phyloP scores from a whole-genome alignment of 345 rosid genomes.

The Kandelia obovata region DNA sequence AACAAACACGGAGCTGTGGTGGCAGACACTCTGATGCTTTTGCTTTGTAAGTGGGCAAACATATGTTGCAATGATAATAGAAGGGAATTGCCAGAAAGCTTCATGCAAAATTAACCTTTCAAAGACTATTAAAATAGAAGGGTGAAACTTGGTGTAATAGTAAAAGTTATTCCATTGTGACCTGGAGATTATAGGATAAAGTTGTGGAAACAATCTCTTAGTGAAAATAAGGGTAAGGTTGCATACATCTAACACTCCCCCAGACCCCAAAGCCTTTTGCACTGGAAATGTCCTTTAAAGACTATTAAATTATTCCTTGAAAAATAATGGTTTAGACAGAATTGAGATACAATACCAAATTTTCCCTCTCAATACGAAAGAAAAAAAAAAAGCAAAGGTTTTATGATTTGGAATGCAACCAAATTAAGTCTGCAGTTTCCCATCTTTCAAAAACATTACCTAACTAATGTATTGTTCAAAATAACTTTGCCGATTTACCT shows the following conservation, averaged over 20 bases:
- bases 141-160: too few relatives aligned
- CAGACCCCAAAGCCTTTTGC: too few relatives aligned
- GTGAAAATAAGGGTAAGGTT: too few relatives aligned
- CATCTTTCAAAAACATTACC: conserved; percentile 1
- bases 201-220: too few relatives aligned
- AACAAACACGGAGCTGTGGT: not conserved
- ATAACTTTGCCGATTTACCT: conserved; percentile 42
- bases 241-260: too few relatives aligned
- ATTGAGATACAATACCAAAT: too few relatives aligned
- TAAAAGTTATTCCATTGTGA: too few relatives aligned
- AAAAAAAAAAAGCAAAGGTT: not conserved
- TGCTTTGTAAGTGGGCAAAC: not conserved
- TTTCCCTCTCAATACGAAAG: too few relatives aligned
- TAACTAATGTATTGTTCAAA: not conserved
- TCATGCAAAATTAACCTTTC: not conserved
- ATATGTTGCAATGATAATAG: not conserved
- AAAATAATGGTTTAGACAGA: not conserved
- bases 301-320: not conserved
- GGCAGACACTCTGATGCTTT: not conserved
- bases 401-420: not conserved
- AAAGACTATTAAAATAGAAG: not conserved
- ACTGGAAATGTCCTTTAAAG: too few relatives aligned
- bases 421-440: too few relatives aligned
- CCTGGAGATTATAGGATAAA: too few relatives aligned
- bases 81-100: not conserved